phyloP scores from a whole-genome alignment of 1,284 basidiomycete genomes.

The Heterobasidion irregulare region DNA sequence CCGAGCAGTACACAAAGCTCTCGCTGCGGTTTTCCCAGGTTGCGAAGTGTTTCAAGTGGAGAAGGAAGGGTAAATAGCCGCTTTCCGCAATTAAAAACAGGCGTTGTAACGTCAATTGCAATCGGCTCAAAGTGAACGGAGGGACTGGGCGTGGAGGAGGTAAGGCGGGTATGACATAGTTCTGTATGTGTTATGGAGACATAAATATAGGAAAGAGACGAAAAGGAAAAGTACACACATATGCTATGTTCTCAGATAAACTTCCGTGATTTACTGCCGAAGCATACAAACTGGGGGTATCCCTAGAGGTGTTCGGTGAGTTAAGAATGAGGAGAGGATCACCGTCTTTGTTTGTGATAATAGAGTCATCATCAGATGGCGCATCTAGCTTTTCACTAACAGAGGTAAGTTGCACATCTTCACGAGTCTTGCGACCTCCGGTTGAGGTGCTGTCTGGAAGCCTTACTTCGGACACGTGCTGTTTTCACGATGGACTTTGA shows the following conservation, averaged over 20 bases:
- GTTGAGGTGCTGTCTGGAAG: constrained; percentile 7
- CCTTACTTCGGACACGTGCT: constrained; percentile 58
- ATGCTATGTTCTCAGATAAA: constrained; percentile 30
- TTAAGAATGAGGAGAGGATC: background rate
- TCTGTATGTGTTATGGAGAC: constrained; percentile 18
- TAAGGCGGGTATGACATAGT: constrained; percentile 35
- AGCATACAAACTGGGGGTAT: background rate
- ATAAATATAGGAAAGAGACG: background rate
- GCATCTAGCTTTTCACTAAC: background rate
- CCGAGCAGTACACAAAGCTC: constrained; percentile 43
- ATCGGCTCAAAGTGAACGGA: constrained; percentile 41
- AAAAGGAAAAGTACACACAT: constrained; percentile 21
- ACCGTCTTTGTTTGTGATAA: background rate
- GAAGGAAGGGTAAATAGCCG: constrained; percentile 37
- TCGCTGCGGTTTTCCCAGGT: constrained; percentile 42
- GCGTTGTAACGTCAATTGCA: constrained; percentile 44
- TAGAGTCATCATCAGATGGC: background rate
- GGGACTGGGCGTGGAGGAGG: constrained; percentile 28
- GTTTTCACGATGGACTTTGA: background rate
- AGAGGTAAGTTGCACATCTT: background rate
- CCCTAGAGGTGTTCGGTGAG: background rate
- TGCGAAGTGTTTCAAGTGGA: constrained; percentile 33
- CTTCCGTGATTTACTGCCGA: background rate
- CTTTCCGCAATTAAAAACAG: constrained; percentile 46
- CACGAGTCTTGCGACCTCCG: too few relatives aligned